Percentiles rank a stretch among this genome's conserved stretches.
Conservation (phyloP, 2,329 filamentous ascomycete genomes). For the Mycocentrospora acerina region DNA sequence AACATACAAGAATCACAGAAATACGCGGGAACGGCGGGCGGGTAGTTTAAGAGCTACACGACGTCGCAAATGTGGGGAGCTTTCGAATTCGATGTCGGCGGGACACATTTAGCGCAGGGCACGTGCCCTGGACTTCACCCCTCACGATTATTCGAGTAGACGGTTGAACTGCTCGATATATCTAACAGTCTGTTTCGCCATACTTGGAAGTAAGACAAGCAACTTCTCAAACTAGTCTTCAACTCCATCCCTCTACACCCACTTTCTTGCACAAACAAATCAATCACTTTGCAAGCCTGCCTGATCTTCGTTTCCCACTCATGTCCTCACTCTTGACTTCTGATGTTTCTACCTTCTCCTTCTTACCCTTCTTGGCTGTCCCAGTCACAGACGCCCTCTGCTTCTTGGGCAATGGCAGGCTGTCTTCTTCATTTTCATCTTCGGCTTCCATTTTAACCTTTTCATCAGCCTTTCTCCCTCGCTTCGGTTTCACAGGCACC, state of each 20-base stretch:
- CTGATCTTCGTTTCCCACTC: constrained; percentile 23
- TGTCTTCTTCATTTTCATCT: constrained; percentile 30
- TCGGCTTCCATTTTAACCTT: constrained; percentile 19
- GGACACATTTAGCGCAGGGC: constrained; percentile 8
- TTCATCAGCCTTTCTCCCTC: constrained; percentile 19
- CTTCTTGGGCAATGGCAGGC: constrained; percentile 24
- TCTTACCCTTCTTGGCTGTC: constrained; percentile 14
- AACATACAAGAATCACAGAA: constrained; percentile 3
- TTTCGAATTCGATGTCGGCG: constrained; percentile 32
- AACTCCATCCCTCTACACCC: no score
- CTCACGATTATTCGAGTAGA: background rate
- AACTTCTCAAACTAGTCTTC: no score
- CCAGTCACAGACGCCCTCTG: constrained; percentile 20
- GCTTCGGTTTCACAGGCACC: constrained; percentile 17
- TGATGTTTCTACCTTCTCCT: constrained; percentile 1
- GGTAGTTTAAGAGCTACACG: constrained; percentile 12
- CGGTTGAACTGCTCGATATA: no score
- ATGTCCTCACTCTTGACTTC: constrained; percentile 16
- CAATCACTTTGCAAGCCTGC: constrained; percentile 19
- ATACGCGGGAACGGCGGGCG: constrained; percentile 5
- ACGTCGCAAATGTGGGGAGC: constrained; percentile 35
- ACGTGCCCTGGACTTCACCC: constrained; percentile 15
- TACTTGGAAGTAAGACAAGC: no score
- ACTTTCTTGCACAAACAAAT: no score
- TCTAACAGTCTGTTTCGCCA: no score